Evolutionary conservation across 2,329 filamentous ascomycete species (phyloP).

Genomic region (Juglanconis juglandina): DNA sequence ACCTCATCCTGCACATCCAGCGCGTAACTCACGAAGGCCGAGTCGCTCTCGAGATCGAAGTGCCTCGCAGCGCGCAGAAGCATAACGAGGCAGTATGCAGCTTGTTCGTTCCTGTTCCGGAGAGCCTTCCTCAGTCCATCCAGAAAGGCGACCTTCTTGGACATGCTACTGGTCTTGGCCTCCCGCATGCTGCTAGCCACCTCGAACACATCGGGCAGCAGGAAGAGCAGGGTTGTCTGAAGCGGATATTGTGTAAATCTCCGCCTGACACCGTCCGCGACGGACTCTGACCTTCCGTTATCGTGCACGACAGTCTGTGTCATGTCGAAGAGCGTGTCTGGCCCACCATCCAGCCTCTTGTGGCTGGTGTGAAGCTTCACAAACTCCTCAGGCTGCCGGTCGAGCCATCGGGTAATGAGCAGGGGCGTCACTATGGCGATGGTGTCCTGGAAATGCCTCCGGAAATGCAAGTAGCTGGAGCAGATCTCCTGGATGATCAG

Average conservation of each 20-base stretch:
- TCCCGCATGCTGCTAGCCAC: slow-evolving; percentile 66
- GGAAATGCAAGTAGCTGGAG: slow-evolving; percentile 64
- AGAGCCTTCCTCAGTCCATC: slow-evolving; percentile 61
- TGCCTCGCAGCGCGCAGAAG: slow-evolving; percentile 62
- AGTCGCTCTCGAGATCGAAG: slow-evolving; percentile 61
- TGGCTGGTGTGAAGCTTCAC: slow-evolving; percentile 59
- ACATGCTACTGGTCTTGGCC: slow-evolving; percentile 57
- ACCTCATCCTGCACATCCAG: slow-evolving; percentile 69
- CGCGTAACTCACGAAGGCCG: slow-evolving; percentile 62
- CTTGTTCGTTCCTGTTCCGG: slow-evolving; percentile 62
- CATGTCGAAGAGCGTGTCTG: slow-evolving; percentile 69
- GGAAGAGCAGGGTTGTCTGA: slow-evolving; percentile 59
- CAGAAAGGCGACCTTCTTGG: slow-evolving; percentile 64
- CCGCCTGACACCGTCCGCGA: slow-evolving; percentile 52
- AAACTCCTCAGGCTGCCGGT: slow-evolving; percentile 63
- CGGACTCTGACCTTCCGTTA: slow-evolving; percentile 15
- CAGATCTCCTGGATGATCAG: slow-evolving; percentile 63
- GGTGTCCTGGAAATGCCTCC: slow-evolving; percentile 60
- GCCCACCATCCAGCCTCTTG: slow-evolving; percentile 60
- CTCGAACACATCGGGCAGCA: slow-evolving; percentile 67
- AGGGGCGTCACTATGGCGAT: slow-evolving; percentile 61
- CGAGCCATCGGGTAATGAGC: slow-evolving; percentile 63
- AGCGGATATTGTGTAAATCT: slow-evolving; percentile 58
- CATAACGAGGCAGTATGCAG: slow-evolving; percentile 62
- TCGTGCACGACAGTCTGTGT: slow-evolving; percentile 47